Conservation (phyloP, 192 early-diverging fungal species). For the Coemansia asiatica region DNA sequence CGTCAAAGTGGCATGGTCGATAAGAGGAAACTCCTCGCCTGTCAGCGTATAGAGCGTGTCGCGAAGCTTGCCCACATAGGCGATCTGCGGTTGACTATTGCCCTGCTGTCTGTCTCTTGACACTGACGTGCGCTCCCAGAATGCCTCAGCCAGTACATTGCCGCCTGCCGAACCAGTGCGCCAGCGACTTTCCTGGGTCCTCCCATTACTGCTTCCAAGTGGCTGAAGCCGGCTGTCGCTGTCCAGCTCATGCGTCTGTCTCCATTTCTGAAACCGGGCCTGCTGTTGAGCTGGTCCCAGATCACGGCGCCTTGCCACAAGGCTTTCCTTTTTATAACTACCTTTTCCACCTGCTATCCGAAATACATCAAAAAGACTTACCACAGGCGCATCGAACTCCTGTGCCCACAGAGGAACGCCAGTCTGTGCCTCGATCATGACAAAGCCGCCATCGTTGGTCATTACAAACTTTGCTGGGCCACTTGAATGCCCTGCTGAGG, state of each 20-base stretch:
- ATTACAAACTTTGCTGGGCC: conserved; percentile 44
- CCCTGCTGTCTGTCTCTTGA: conserved; percentile 3
- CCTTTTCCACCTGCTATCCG: conserved; percentile 26
- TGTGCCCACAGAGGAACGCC: conserved; percentile 58
- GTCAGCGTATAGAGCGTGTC: conserved; percentile 73
- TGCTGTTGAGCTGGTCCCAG: conserved; percentile 38
- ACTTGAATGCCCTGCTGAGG: conserved; percentile 43
- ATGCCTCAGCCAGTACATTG: conserved; percentile 37
- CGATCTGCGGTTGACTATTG: conserved; percentile 32
- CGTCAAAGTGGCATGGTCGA: conserved; percentile 45
- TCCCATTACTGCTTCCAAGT: background rate
- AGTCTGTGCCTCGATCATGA: conserved; percentile 42
- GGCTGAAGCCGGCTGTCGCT: background rate
- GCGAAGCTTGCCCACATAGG: conserved; percentile 65
- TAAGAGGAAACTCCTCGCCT: conserved; percentile 64
- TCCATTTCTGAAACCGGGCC: conserved; percentile 27
- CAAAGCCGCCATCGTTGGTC: conserved; percentile 47
- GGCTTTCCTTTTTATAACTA: conserved; percentile 8
- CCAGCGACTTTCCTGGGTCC: conserved; percentile 28
- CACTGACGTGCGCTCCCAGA: conserved; percentile 41
- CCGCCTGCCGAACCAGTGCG: conserved; percentile 47
- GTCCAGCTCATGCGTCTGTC: conserved; percentile 28
- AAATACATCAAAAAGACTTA: conserved; percentile 62
- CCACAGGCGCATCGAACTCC: conserved; percentile 57
- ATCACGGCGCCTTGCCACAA: conserved; percentile 36